A percentile compares a stretch with the other conserved stretches of the same genome.
Conservation (phyloP, 352 stramenopile species). For the Phytophthora pluvialis region DNA sequence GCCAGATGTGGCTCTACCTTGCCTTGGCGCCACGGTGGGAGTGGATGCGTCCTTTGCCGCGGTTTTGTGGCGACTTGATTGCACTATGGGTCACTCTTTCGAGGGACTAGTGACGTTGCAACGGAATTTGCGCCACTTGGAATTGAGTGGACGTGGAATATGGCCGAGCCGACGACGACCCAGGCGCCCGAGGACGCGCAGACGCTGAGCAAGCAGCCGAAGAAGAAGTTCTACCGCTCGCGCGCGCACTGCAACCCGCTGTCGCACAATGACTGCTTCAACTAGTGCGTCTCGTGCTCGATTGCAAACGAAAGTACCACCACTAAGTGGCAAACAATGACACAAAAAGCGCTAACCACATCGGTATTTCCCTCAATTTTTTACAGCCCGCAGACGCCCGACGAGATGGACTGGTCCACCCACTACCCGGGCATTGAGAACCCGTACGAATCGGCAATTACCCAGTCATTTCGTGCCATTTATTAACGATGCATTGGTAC, state of each 20-base stretch:
- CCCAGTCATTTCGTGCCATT: not conserved
- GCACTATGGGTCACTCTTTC: conserved; percentile 18
- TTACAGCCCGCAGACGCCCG: conserved; percentile 77
- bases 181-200: conserved; percentile 25
- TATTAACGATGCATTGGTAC: conserved; percentile 12
- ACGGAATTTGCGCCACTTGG: not conserved
- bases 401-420: conserved; percentile 93
- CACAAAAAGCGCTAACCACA: conserved; percentile 3
- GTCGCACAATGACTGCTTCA: conserved; percentile 96
- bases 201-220: conserved; percentile 59
- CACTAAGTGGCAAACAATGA: not conserved
- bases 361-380: not conserved
- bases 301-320: not conserved
- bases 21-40: not conserved
- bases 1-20: not conserved
- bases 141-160: conserved; percentile 37
- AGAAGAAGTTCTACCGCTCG: conserved; percentile 98
- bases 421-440: conserved; percentile 92
- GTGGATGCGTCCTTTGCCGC: conserved; percentile 4
- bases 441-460: conserved; percentile 47
- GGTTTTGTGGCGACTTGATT: not conserved
- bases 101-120: not conserved
- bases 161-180: conserved; percentile 27
- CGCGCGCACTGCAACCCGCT: conserved; percentile 97
- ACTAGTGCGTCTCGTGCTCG: conserved; percentile 78